These are phyloP conservation scores for Flammula alnicola DNA, from an alignment of 1,284 basidiomycete genomes.

Conservation along the genomic window DNA sequence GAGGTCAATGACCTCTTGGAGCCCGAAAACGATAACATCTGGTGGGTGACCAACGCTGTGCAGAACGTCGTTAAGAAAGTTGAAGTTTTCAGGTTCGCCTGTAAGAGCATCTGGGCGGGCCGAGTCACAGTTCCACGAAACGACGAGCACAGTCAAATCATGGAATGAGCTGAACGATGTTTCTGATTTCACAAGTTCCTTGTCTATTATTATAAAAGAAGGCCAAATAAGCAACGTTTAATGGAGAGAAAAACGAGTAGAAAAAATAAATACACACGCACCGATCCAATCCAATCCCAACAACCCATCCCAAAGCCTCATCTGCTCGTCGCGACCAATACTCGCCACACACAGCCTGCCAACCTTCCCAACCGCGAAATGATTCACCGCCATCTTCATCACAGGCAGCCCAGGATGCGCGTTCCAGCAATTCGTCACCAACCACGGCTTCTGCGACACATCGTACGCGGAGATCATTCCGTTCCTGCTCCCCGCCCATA, in stretches of 20 bases:
- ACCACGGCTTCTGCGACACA: slow-evolving; percentile 75
- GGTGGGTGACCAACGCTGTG: slow-evolving; percentile 74
- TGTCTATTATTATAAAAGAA: slow-evolving; percentile 49
- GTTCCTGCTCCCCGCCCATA: slow-evolving; percentile 88
- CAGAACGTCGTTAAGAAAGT: slow-evolving; percentile 76
- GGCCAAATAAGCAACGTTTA: slow-evolving; percentile 10
- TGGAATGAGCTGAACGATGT: slow-evolving; percentile 81
- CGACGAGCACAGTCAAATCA: slow-evolving; percentile 78
- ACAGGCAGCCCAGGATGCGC: slow-evolving; percentile 86
- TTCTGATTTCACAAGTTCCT: slow-evolving; percentile 78
- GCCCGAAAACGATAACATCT: slow-evolving; percentile 92
- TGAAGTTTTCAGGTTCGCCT: slow-evolving; percentile 67
- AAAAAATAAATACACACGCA: slow-evolving; percentile 41
- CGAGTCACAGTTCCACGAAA: slow-evolving; percentile 95
- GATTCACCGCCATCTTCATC: slow-evolving; percentile 73
- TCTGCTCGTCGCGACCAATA: slow-evolving; percentile 74
- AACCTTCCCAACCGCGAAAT: slow-evolving; percentile 68
- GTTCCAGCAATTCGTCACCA: slow-evolving; percentile 88
- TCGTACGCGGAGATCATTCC: slow-evolving; percentile 89
- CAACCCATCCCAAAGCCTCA: slow-evolving; percentile 92
- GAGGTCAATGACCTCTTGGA: slow-evolving; percentile 96
- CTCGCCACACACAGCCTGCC: slow-evolving; percentile 76
- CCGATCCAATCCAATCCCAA: slow-evolving; percentile 87
- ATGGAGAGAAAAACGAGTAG: slow-evolving; percentile 11
- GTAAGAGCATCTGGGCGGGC: slow-evolving; percentile 79